Evolutionary conservation across 345 rosid species (phyloP).

Genomic region (Populus euphratica): DNA sequence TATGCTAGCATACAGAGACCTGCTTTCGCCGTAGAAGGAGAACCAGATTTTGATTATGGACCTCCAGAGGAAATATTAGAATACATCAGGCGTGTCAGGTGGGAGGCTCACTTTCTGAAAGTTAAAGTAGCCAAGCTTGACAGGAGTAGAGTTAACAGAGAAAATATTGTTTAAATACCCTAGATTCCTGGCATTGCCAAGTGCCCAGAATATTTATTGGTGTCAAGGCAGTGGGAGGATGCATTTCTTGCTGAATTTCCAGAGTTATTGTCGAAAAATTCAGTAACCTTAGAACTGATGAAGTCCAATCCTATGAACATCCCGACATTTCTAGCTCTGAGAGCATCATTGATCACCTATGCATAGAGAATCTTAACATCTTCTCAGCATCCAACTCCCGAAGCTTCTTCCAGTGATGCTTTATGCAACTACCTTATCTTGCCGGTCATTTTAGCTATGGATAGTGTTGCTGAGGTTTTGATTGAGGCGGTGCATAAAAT

Average conservation of each 20-base stretch:
- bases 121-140: slow-evolving; percentile 66
- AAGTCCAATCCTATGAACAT: neutral
- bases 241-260: slow-evolving; percentile 77
- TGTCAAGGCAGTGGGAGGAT: slow-evolving; percentile 76
- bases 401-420: slow-evolving; percentile 13
- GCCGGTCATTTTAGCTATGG: slow-evolving; percentile 55
- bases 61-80: slow-evolving; percentile 89
- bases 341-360: neutral
- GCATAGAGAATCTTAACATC: neutral
- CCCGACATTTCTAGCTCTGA: neutral
- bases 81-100: slow-evolving; percentile 86
- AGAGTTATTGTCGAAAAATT: slow-evolving; percentile 34
- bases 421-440: slow-evolving; percentile 33
- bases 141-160: slow-evolving; percentile 35
- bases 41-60: slow-evolving; percentile 82
- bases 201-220: slow-evolving; percentile 61
- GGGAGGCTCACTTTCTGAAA: slow-evolving; percentile 89
- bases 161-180: slow-evolving; percentile 84
- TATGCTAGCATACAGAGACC: slow-evolving; percentile 76
- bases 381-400: slow-evolving; percentile 7
- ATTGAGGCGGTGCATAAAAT: slow-evolving; percentile 57
- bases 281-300: slow-evolving; percentile 18
- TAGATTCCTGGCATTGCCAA: slow-evolving; percentile 71
- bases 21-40: slow-evolving; percentile 74
- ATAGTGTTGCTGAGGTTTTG: slow-evolving; percentile 59